Conservation (phyloP, 345 rosid genomes). For the Acer negundo region DNA sequence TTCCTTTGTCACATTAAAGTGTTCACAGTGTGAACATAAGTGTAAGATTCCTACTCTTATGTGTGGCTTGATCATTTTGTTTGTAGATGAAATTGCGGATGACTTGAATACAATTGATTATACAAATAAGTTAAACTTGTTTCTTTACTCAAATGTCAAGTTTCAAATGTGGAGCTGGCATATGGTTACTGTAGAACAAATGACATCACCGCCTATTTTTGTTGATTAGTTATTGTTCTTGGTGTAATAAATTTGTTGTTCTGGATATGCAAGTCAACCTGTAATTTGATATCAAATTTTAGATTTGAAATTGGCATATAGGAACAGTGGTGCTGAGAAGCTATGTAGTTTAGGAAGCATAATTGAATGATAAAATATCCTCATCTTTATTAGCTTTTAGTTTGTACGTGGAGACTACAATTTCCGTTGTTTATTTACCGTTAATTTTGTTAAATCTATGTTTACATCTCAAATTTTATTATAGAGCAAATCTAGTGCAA, state of each 20-base stretch:
- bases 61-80: slow-evolving; percentile 19
- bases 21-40: slow-evolving; percentile 87
- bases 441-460: neutral
- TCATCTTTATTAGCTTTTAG: neutral
- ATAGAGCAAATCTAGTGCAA: neutral
- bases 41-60: slow-evolving; percentile 47
- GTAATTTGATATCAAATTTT: neutral
- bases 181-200: neutral
- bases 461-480: neutral
- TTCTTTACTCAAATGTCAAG: neutral
- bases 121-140: slow-evolving; percentile 15
- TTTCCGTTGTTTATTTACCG: neutral
- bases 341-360: neutral
- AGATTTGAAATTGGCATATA: neutral
- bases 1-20: slow-evolving; percentile 53
- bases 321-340: neutral
- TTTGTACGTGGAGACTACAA: neutral
- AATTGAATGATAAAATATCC: neutral
- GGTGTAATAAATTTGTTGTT: neutral
- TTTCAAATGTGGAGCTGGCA: slow-evolving; percentile 10
- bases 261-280: neutral
- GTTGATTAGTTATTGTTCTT: neutral
- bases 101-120: neutral
- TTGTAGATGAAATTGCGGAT: slow-evolving; percentile 2
- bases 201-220: neutral